These are phyloP conservation scores for Annulohypoxylon nitens DNA, from an alignment of 495 filamentous ascomycete genomes.

Conservation along the genomic window DNA sequence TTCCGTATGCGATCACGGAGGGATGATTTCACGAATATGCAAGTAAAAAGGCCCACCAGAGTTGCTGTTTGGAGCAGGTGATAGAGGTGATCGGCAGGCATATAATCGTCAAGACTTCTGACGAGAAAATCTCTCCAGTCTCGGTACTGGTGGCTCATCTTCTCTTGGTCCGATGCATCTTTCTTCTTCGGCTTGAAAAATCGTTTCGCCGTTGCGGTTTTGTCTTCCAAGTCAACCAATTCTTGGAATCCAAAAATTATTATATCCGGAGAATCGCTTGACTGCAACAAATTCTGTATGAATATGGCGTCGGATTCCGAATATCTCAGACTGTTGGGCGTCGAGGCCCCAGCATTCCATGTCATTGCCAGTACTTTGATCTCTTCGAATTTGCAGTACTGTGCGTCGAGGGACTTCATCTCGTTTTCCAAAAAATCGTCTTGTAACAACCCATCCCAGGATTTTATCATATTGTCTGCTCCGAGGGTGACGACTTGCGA, in stretches of 20 bases:
- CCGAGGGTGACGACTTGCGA: constrained; percentile 91
- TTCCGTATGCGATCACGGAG: constrained; percentile 80
- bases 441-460: constrained; percentile 94
- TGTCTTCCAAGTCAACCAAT: constrained; percentile 95
- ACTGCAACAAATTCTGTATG: constrained; percentile 78
- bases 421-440: constrained; percentile 92
- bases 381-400: constrained; percentile 87
- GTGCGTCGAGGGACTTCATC: constrained; percentile 84
- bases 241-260: constrained; percentile 98
- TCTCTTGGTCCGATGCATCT: constrained; percentile 87
- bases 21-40: constrained; percentile 88
- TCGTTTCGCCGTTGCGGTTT: constrained; percentile 93
- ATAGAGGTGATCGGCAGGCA: constrained; percentile 84
- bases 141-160: constrained; percentile 97
- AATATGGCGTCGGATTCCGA: constrained; percentile 76
- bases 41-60: constrained; percentile 94
- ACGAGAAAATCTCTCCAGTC: constrained; percentile 93
- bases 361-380: constrained; percentile 84
- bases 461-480: constrained; percentile 82
- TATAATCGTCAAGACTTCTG: constrained; percentile 81
- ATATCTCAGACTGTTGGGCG: constrained; percentile 81
- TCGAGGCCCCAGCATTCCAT: constrained; percentile 96
- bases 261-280: constrained; percentile 83
- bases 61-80: constrained; percentile 87
- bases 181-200: constrained; percentile 88